phyloP scores from a whole-genome alignment of 2,329 filamentous ascomycete species.

The Curvularia spicifera region DNA sequence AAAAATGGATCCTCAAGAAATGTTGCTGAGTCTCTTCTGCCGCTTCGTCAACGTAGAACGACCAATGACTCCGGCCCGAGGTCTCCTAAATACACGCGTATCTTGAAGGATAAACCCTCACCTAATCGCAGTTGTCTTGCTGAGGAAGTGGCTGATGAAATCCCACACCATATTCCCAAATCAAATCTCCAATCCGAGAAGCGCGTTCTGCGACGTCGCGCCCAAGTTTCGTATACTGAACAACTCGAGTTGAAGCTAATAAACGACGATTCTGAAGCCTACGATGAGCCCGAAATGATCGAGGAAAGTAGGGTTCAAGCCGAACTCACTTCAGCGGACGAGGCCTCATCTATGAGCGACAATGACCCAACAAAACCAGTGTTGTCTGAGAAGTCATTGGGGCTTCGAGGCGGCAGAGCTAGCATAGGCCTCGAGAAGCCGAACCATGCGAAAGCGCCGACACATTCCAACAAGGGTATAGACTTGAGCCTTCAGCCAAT shows the following conservation, averaged over 20 bases:
- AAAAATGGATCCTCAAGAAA: neutral
- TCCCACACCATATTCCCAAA: neutral
- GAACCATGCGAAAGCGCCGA: neutral
- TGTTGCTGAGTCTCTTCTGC: neutral
- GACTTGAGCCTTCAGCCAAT: conserved; percentile 55
- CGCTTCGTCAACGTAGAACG: neutral
- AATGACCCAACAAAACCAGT: neutral
- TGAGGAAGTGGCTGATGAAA: neutral
- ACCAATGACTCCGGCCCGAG: neutral
- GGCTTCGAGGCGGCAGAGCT: conserved; percentile 8
- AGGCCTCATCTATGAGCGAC: neutral
- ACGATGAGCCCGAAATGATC: neutral
- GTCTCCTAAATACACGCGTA: neutral
- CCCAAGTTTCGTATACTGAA: conserved; percentile 24
- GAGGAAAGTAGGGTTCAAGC: conserved; percentile 8
- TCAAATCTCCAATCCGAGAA: neutral
- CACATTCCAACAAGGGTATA: conserved; percentile 27
- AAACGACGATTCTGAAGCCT: conserved; percentile 12
- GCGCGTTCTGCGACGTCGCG: conserved; percentile 12
- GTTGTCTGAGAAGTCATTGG: neutral
- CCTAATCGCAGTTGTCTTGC: neutral
- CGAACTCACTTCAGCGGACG: conserved; percentile 2
- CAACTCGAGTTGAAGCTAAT: neutral
- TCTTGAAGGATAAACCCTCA: neutral
- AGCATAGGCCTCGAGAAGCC: neutral